These are phyloP conservation scores for Clohesyomyces aquaticus DNA, from an alignment of 495 filamentous ascomycete genomes.

Conservation along the genomic window DNA sequence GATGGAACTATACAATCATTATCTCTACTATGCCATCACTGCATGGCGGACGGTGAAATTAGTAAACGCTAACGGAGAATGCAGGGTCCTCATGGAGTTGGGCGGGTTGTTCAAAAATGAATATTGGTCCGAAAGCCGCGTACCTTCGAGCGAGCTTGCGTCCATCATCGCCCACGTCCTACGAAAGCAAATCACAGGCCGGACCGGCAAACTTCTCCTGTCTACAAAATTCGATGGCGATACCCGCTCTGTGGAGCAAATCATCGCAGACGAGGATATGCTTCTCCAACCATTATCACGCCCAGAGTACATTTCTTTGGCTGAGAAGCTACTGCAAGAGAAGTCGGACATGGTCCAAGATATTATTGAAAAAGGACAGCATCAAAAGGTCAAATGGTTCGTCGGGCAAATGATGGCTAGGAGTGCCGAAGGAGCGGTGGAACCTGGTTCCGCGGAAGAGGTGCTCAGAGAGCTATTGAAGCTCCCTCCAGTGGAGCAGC, in stretches of 20 bases:
- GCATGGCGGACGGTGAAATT: slow-evolving; percentile 29
- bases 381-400: slow-evolving; percentile 81
- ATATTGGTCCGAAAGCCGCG: slow-evolving; percentile 57
- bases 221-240: slow-evolving; percentile 58
- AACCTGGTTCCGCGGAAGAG: slow-evolving; percentile 71
- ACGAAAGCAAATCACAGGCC: slow-evolving; percentile 67
- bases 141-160: slow-evolving; percentile 65
- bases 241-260: slow-evolving; percentile 56
- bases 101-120: slow-evolving; percentile 70
- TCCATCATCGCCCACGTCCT: slow-evolving; percentile 68
- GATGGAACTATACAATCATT: slow-evolving; percentile 49
- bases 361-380: slow-evolving; percentile 65
- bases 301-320: slow-evolving; percentile 63
- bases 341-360: slow-evolving; percentile 67
- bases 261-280: slow-evolving; percentile 70
- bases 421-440: slow-evolving; percentile 74
- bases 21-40: no score
- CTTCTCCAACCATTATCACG: slow-evolving; percentile 64
- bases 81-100: slow-evolving; percentile 87
- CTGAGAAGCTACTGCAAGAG: slow-evolving; percentile 54
- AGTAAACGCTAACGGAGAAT: slow-evolving; percentile 43
- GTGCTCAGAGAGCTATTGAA: slow-evolving; percentile 62
- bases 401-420: slow-evolving; percentile 88
- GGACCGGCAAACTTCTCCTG: slow-evolving; percentile 71
- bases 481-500: slow-evolving; percentile 16